Evolutionary conservation across 2,329 filamentous ascomycete species (phyloP), one percentile per base, ranked within the genome.

Genomic region (Pseudofabraea citricarpa): DNA sequence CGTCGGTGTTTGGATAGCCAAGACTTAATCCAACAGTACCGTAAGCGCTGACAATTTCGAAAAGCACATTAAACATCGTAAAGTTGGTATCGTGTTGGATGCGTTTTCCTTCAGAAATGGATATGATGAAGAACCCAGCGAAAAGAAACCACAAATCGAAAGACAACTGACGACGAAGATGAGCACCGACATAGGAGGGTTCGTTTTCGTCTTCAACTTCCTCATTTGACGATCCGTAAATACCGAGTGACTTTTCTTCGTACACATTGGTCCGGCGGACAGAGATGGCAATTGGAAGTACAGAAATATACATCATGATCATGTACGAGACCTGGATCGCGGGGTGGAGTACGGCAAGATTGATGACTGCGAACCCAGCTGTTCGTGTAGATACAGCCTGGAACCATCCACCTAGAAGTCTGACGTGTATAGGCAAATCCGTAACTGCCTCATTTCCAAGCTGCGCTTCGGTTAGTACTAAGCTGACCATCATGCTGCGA

Each of bases 281-380:
- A 6, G 87, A 93, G 57, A 97, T 97, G 60, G 93, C 91, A 55
- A 97, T 95, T 5, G 91, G 91, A 56, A 95, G 95, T 47, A 96
- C 87, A 45, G 90, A 95, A 49, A 97, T 95, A 65, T 97, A 97
- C 93, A 97, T 97, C 93, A 97, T 97, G 64, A 97, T 83, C 65
- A 97, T 72, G 68, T 96, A 97, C 19, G 90, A 88, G 12, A 94
- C 89, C 57, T 95, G 90, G 45, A 96, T 88, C 3, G 87, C 93
- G 1, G 93, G 90, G 53, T 97, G 90, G 2, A 98, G 71, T 0
- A 77, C 68, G 2, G 85, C 71, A 29, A 97, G 69, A 60, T 85
- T 89, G 54, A 97, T 79, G 22, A 86, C 87, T 1, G 86, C 75
- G 58, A 96, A 95, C 0, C 93, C 91, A 3, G 93, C 91, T 1